Conservation (phyloP, 1,139 yeast genomes). For the Debaryomyces nepalensis region DNA sequence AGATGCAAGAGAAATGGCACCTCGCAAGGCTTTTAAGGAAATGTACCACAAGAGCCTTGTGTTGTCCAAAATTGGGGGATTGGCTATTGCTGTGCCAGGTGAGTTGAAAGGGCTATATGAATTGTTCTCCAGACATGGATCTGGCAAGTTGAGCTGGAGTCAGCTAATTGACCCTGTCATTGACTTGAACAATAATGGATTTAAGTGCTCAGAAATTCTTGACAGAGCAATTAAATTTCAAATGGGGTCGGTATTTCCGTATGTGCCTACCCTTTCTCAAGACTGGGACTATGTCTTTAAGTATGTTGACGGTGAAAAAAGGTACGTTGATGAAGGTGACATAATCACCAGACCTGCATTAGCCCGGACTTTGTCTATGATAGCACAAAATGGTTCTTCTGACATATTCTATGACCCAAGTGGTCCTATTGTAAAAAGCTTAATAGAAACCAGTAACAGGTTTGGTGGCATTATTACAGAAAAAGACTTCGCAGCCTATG, state of each 20-base stretch:
- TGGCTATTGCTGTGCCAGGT: conserved; percentile 88
- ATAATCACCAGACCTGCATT: conserved; percentile 57
- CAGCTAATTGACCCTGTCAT: conserved; percentile 78
- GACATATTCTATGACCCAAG: conserved; percentile 82
- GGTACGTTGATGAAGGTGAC: conserved; percentile 58
- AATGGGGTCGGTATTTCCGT: conserved; percentile 32
- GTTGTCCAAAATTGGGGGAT: conserved; percentile 74
- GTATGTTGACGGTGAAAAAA: conserved; percentile 26
- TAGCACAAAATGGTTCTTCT: conserved; percentile 77
- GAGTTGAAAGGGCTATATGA: conserved; percentile 80
- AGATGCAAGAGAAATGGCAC: conserved; percentile 92
- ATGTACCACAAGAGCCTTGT: conserved; percentile 60
- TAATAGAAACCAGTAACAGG: conserved; percentile 49
- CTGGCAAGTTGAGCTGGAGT: conserved; percentile 74
- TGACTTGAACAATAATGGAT: conserved; percentile 69
- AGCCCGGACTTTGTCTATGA: conserved; percentile 66
- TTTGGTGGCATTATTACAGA: conserved; percentile 66
- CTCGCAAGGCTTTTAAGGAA: conserved; percentile 58
- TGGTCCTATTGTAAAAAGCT: conserved; percentile 67
- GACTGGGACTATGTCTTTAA: conserved; percentile 63
- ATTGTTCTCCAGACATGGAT: conserved; percentile 63
- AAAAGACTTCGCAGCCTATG: conserved; percentile 68
- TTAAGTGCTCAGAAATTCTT: conserved; percentile 57
- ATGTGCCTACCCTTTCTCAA: conserved; percentile 31
- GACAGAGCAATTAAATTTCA: conserved; percentile 33